Percentiles rank a stretch among this genome's conserved stretches.
Evolutionary conservation across 1,139 yeast species (phyloP).

Genomic region (Hemisphaericaspora subhashii): DNA sequence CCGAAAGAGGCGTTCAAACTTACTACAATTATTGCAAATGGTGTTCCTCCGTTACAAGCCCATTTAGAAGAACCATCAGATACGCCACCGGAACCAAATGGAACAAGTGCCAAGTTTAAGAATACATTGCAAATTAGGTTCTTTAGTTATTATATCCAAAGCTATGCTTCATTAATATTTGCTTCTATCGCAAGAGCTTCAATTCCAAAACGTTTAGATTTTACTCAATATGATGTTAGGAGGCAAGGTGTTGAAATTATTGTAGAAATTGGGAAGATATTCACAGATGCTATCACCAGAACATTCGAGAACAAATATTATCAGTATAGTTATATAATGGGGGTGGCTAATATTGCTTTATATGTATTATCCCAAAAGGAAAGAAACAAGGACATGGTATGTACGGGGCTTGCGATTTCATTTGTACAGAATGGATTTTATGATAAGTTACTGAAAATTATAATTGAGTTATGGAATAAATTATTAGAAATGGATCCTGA

Average conservation of each 20-base stretch:
- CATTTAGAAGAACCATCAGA: constrained; percentile 34
- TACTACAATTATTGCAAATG: constrained; percentile 34
- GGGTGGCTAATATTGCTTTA: constrained; percentile 29
- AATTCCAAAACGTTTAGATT: constrained; percentile 48
- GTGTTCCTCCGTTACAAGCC: constrained; percentile 37
- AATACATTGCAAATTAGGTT: constrained; percentile 59
- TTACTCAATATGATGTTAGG: constrained; percentile 30
- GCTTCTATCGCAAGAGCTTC: constrained; percentile 41
- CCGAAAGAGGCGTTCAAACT: constrained; percentile 50
- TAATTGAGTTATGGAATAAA: constrained; percentile 22
- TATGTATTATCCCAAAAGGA: constrained; percentile 30
- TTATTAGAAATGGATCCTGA: constrained; percentile 20
- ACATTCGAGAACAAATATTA: constrained; percentile 20
- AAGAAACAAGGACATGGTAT: constrained; percentile 30
- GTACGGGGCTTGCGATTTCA: constrained; percentile 47
- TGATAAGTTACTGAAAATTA: constrained; percentile 23
- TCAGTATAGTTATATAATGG: constrained; percentile 28
- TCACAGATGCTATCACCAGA: constrained; percentile 27
- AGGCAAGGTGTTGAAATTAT: constrained; percentile 43
- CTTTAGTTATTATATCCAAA: constrained; percentile 50
- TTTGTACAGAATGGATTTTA: constrained; percentile 52
- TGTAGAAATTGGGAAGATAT: constrained; percentile 31
- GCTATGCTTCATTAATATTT: constrained; percentile 44
- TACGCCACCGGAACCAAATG: constrained; percentile 34
- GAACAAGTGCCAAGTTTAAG: constrained; percentile 56